phyloP scores from a whole-genome alignment of 768 basidiomycete species.

The Termitomyces sp. region DNA sequence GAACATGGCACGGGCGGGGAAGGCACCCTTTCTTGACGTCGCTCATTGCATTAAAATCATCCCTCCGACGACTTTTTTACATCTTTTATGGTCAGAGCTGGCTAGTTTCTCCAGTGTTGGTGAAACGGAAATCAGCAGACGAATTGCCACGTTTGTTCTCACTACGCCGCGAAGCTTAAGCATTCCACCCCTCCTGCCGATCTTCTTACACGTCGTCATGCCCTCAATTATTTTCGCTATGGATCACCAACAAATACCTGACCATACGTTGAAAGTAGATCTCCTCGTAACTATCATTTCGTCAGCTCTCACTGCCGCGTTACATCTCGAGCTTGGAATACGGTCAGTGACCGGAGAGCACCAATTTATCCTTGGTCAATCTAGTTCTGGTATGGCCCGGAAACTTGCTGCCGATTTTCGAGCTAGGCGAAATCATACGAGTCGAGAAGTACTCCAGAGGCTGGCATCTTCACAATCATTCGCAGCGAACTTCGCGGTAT shows the following conservation, averaged over 20 bases:
- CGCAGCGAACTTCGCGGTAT: constrained; percentile 69
- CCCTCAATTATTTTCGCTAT: constrained; percentile 53
- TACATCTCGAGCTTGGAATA: constrained; percentile 69
- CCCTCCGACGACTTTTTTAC: constrained; percentile 56
- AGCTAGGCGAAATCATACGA: constrained; percentile 42
- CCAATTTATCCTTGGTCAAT: constrained; percentile 49
- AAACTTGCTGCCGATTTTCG: constrained; percentile 61
- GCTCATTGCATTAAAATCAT: constrained; percentile 56
- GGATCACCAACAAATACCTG: constrained; percentile 47
- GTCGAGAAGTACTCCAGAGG: constrained; percentile 49
- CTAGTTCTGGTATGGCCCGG: constrained; percentile 58
- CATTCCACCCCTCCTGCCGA: constrained; percentile 61
- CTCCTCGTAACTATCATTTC: constrained; percentile 60
- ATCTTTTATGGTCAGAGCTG: constrained; percentile 65
- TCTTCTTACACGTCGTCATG: constrained; percentile 65
- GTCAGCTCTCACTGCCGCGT: constrained; percentile 57
- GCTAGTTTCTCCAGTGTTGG: constrained; percentile 45
- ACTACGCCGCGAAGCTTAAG: constrained; percentile 49
- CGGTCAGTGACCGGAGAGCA: constrained; percentile 47
- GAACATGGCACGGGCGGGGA: constrained; percentile 50
- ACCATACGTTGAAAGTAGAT: constrained; percentile 54
- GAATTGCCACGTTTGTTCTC: constrained; percentile 64
- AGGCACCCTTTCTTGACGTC: constrained; percentile 60
- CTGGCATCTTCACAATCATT: constrained; percentile 59
- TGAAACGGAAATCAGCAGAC: constrained; percentile 56